Conservation (phyloP, 2,329 filamentous ascomycete species). For the Microcyclospora pomicola region DNA sequence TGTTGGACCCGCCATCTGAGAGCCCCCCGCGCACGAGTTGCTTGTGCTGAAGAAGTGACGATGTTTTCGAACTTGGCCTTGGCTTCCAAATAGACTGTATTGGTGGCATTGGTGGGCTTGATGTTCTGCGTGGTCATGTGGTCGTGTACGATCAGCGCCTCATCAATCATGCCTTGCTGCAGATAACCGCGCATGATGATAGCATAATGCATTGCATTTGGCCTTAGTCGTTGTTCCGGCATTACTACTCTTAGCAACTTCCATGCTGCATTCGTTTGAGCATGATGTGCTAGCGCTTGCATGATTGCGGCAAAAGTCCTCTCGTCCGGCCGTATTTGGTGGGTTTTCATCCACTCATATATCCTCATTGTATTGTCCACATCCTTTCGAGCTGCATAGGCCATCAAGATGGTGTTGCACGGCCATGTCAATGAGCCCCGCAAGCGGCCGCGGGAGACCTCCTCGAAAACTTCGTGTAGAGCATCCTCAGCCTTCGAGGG, state of each 20-base stretch:
- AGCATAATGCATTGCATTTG: constrained; percentile 39
- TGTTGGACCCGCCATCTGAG: neutral
- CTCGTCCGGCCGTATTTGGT: constrained; percentile 37
- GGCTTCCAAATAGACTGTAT: constrained; percentile 28
- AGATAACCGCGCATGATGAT: constrained; percentile 39
- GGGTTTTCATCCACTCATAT: constrained; percentile 41
- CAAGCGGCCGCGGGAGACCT: constrained; percentile 28
- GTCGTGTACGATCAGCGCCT: constrained; percentile 37
- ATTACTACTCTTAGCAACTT: constrained; percentile 39
- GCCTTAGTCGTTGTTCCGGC: constrained; percentile 31
- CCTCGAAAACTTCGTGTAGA: constrained; percentile 39
- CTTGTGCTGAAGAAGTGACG: neutral
- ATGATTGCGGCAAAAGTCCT: constrained; percentile 50
- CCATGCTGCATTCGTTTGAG: constrained; percentile 42
- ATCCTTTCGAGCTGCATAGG: constrained; percentile 52
- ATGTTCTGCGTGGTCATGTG: constrained; percentile 29
- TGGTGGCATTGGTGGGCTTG: constrained; percentile 28
- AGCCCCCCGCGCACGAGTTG: too few species aligned
- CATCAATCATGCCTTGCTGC: constrained; percentile 27
- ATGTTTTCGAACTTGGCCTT: constrained; percentile 6
- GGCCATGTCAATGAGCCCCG: constrained; percentile 45
- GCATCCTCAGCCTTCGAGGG: constrained; percentile 33
- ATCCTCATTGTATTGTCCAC: constrained; percentile 39
- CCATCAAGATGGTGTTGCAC: constrained; percentile 66
- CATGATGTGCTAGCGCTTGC: constrained; percentile 39